Evolutionary conservation across 2,329 filamentous ascomycete species (phyloP).

Genomic region (Huntiella moniliformis): DNA sequence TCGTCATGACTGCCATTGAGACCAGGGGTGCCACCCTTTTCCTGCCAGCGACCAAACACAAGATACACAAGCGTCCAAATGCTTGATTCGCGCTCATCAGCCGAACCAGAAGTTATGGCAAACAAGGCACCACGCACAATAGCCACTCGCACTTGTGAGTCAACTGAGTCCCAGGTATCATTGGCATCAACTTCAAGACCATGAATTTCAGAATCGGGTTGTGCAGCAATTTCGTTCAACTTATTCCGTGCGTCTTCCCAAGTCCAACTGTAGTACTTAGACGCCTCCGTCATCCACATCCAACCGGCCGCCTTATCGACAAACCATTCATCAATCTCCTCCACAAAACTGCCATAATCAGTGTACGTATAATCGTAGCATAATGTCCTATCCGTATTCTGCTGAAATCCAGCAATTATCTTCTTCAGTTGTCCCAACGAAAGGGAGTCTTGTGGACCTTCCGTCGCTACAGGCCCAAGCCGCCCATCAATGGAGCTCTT

Average conservation of each 20-base stretch:
- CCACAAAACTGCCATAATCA: constrained; percentile 54
- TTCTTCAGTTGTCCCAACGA: constrained; percentile 56
- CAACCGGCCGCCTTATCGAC: constrained; percentile 77
- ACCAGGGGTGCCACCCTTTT: constrained; percentile 35
- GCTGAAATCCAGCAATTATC: constrained; percentile 56
- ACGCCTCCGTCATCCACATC: constrained; percentile 55
- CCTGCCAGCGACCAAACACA: constrained; percentile 50
- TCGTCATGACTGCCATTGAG: constrained; percentile 30
- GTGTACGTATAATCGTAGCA: constrained; percentile 69
- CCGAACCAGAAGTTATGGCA: constrained; percentile 24
- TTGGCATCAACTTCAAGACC: constrained; percentile 14
- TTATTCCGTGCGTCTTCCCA: constrained; percentile 37
- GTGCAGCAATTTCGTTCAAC: constrained; percentile 13
- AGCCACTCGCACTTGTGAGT: constrained; percentile 22
- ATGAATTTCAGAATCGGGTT: constrained; percentile 17
- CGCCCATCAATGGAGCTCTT: constrained; percentile 15
- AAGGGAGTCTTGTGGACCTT: constrained; percentile 38
- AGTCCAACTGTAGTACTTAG: constrained; percentile 56
- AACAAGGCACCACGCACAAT: constrained; percentile 38
- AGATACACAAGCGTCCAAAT: constrained; percentile 42
- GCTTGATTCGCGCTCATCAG: constrained; percentile 30
- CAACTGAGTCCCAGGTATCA: constrained; percentile 46
- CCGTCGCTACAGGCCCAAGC: constrained; percentile 20
- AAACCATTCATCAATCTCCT: constrained; percentile 97
- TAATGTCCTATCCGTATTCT: constrained; percentile 40